Evolutionary conservation across 1,284 basidiomycete species (phyloP).

Genomic region (Fomitopsis pinicola): DNA sequence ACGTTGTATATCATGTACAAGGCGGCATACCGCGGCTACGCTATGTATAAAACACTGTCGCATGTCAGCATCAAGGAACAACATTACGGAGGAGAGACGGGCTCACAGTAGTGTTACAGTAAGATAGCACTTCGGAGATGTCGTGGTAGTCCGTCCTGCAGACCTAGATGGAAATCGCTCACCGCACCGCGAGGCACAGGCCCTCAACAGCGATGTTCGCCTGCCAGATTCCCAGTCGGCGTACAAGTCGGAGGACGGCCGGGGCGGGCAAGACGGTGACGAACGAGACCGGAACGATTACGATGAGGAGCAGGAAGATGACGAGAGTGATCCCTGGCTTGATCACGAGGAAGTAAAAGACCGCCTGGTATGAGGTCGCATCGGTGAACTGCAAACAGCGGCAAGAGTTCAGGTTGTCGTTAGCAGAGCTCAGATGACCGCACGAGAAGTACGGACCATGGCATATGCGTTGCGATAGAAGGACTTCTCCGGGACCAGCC

Average conservation of each 20-base stretch:
- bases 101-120: background rate
- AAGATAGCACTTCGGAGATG: background rate
- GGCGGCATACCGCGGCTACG: background rate
- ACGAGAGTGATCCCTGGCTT: slow-evolving; percentile 76
- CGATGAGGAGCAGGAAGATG: slow-evolving; percentile 49
- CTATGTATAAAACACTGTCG: background rate
- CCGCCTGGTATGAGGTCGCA: slow-evolving; percentile 71
- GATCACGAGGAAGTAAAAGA: slow-evolving; percentile 82
- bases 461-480: slow-evolving; percentile 76
- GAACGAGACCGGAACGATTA: slow-evolving; percentile 54
- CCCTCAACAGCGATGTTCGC: slow-evolving; percentile 77
- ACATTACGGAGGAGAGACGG: too few relatives aligned
- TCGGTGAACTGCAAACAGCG: slow-evolving; percentile 58
- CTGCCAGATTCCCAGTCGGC: slow-evolving; percentile 72
- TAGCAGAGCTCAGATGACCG: background rate
- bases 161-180: background rate
- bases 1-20: background rate
- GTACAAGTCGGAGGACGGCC: slow-evolving; percentile 55
- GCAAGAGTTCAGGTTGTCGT: background rate
- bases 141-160: background rate
- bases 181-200: slow-evolving; percentile 38
- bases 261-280: slow-evolving; percentile 62
- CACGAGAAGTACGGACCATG: slow-evolving; percentile 49
- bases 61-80: background rate
- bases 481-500: slow-evolving; percentile 44